Base-by-base conservation (phyloP, 2,329 filamentous ascomycete genomes). In the Xenosphaeropsis pyriputrescens region DNA sequence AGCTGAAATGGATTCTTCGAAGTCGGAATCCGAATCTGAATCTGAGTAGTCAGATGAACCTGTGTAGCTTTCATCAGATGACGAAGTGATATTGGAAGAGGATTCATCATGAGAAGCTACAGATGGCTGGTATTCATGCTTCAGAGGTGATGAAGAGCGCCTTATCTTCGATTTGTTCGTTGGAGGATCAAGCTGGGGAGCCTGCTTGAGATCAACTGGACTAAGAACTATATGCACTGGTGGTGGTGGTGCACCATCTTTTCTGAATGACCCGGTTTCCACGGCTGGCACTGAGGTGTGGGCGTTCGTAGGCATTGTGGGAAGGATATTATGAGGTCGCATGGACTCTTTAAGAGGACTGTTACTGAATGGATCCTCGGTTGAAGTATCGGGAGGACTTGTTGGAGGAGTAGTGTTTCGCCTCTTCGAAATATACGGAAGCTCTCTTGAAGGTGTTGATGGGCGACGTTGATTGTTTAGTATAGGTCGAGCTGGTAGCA, bases 101-200 rank as follows among this genome's bases (percentile, higher is more conserved):
- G 75, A 78, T 34, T 72, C 74, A 6, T 74, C 76, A 13, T 57
- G 62, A 0, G 73, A 77, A 0, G 71, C 75, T 35, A 78, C 73
- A 1, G 91, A 96, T 12, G 89, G 89, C 44, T 88, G 79, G 50
- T 95, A 98, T 60, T 98, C 89, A 54, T 96, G 89, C 62, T 98
- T 98, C 36, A 98, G 65, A 0, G 91, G 91, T 1, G 91, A 98
- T 0, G 91, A 96, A 1, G 77, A 81, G 14, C 86, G 75, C 33
- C 88, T 75, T 52, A 79, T 72, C 16, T 39, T 50, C 7, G 34
- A 39, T 32, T 43, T 46, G n/a, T 49, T 43, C 5, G 46, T 47
- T 6, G 46, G 43, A 7, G 42, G 44, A 6, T 53, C 50, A 19
- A 53, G 41, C 8, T 45, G 35, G 22, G 48, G 45, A 14, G 41